phyloP scores from a whole-genome alignment of 1,284 basidiomycete genomes.

The Cutaneotrichosporon sp. region DNA sequence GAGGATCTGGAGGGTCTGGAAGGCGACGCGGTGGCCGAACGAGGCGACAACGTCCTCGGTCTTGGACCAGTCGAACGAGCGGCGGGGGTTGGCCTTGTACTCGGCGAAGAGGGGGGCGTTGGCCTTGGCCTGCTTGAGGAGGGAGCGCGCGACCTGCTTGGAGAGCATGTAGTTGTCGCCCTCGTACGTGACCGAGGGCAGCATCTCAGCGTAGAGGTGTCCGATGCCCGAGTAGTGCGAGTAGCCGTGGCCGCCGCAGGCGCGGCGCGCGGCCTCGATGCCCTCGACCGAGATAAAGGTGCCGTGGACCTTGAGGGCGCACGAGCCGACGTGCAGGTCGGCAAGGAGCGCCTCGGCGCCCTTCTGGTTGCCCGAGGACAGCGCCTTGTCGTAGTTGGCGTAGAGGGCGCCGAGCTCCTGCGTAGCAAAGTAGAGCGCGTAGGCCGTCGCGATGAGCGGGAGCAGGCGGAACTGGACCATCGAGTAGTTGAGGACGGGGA shows the following conservation, averaged over 20 bases:
- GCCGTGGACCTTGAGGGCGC: constrained; percentile 30
- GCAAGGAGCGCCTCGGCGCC: constrained; percentile 18
- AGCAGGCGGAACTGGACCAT: constrained; percentile 62
- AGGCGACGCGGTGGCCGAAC: constrained; percentile 51
- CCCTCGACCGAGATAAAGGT: constrained; percentile 58
- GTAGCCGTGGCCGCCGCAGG: constrained; percentile 62
- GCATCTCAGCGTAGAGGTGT: constrained; percentile 59
- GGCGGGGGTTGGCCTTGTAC: constrained; percentile 46
- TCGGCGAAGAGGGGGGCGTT: constrained; percentile 39
- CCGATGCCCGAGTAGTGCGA: constrained; percentile 60
- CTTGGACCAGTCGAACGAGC: constrained; percentile 58
- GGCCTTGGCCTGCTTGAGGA: constrained; percentile 55
- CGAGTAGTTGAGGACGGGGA: constrained; percentile 61
- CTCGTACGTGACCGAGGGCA: constrained; percentile 60
- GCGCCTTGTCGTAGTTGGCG: constrained; percentile 23
- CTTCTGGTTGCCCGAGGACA: constrained; percentile 10
- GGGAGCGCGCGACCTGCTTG: constrained; percentile 59
- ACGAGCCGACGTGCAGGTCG: constrained; percentile 19
- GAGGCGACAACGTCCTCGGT: constrained; percentile 60
- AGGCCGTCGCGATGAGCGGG: constrained; percentile 60
- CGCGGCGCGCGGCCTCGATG: constrained; percentile 58
- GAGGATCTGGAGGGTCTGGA: constrained; percentile 48
- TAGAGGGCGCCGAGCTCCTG: constrained; percentile 54
- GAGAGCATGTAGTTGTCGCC: constrained; percentile 60
- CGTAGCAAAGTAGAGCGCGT: constrained; percentile 61